Base-by-base conservation (phyloP, 73 alveolate species). In the Tetrahymena malaccensis region DNA sequence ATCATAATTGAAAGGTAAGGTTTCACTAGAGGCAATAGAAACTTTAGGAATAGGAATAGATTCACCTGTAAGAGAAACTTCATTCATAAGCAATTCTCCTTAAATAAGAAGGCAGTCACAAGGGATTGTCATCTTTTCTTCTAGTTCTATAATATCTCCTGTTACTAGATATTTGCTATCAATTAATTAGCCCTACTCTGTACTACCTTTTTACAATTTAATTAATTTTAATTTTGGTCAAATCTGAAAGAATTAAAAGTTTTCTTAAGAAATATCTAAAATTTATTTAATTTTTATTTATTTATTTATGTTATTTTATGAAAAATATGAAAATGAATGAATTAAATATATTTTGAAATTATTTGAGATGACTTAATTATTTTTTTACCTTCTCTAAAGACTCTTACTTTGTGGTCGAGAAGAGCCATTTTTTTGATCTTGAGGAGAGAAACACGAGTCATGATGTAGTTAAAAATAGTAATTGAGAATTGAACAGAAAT, bases 11-110 rank as follows among this genome's bases (percentile, higher is more conserved):
- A 58, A 58, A 58, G 85, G 85, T 31, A 25, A 43, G 16, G 85
- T 33, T 40, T 85, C 95, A 27, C 17, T 33, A 27, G 55, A 34
- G 35, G 85, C 97, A 0, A 97, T 94, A 94, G 96, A 96, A 85
- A 97, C 94, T 94, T 96, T 96, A 94, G 96, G 96, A 34, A 97
- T 97, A 13, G 98, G 98, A 4, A 97, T 96, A 16, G 98, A 97
- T 96, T 97, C 98, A 27, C 98, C 98, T 35, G 98, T 97, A 8
- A 97, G 95, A 89, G 97, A 95, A 19, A 98, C 98, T 94, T 97
- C 98, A 95, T 97, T 97, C 95, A 97, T 96, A 25, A 97, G 94
- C 16, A 97, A 94, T 35, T 97, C 97, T 17, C 98, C 98, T 15
- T 97, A 94, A 31, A 97, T 38, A n/a, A 97, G 93, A 35, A 97